Evolutionary conservation across 2,329 filamentous ascomycete species (phyloP), one percentile per base, ranked within the genome.

Genomic region (Colletotrichum sp.): DNA sequence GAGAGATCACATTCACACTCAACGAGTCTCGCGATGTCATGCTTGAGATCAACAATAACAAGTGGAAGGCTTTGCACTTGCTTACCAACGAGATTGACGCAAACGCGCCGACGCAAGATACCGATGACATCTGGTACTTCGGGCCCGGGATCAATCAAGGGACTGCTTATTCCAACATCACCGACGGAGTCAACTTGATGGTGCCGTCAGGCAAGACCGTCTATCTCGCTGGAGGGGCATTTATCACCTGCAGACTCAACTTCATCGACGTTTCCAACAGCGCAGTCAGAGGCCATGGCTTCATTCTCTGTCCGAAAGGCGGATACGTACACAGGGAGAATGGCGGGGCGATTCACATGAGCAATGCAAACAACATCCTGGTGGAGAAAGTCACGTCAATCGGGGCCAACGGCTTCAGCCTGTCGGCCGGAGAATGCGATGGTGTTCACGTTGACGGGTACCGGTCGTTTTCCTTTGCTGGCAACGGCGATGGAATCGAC

Each of bases 401-500:
- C 9, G 78, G 74, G 8, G 75, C 77, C 14, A 73, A 72, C 13
- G 78, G 73, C 26, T 78, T 78, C 52, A 77, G 68, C n/a, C 65
- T 80, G 14, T 77, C 74, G 5, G 72, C 78, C 7, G 79, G 80
- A 26, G 75, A 78, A 26, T 74, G 76, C 2, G 74, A 75, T 8
- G 72, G 70, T 10, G 59, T 82, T 14, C 77, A 72, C 18, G 75
- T 82, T 43, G 59, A 76, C 69, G 69, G 76, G 6, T 78, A 78
- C 65, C 72, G 79, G 3, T 77, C 78, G 6, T 79, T 81, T 68
- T 80, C 77, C 4, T 78, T 75, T 7, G 61, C 72, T 12, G 71
- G 66, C 28, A 80, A 78, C 30, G 81, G 80, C 10, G 81, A 82
- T 52, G 81, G 81, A 13, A 68, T 82, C n/a, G 81, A 82, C 67